Conservation (phyloP, 805 yeast species). For the Pichia sporocuriosa region DNA sequence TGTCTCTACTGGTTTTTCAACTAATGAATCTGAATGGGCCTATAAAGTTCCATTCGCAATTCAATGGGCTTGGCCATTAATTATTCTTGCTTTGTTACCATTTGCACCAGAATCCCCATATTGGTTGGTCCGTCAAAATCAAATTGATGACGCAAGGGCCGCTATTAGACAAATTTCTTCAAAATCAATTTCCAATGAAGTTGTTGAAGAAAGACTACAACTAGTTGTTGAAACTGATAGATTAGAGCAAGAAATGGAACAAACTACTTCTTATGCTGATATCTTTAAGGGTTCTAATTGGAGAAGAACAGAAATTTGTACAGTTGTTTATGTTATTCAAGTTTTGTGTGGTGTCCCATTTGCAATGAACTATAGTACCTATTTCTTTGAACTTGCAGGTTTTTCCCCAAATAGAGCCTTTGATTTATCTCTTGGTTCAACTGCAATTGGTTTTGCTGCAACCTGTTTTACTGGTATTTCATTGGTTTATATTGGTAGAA, state of each 20-base stretch:
- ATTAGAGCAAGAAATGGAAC: constrained; percentile 12
- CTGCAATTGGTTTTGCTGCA: constrained; percentile 28
- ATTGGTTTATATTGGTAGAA: constrained; percentile 33
- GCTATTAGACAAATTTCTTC: constrained; percentile 31
- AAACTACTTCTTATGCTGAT: constrained; percentile 25
- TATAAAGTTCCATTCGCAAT: constrained; percentile 46
- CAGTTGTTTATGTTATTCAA: constrained; percentile 39
- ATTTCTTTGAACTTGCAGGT: constrained; percentile 24
- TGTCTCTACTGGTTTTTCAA: constrained; percentile 31
- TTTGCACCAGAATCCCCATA: constrained; percentile 55
- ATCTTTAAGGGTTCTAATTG: constrained; percentile 42
- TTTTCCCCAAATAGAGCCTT: constrained; percentile 14
- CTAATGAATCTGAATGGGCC: constrained; percentile 12
- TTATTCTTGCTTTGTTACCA: constrained; percentile 29
- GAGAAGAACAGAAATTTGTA: constrained; percentile 44
- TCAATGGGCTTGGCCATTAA: constrained; percentile 56
- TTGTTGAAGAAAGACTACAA: constrained; percentile 9
- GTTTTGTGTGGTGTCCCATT: constrained; percentile 59
- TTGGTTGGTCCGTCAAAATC: constrained; percentile 43
- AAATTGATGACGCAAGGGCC: constrained; percentile 36
- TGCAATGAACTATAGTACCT: constrained; percentile 57
- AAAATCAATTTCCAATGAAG: not conserved
- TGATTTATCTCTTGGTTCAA: constrained; percentile 26
- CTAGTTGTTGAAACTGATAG: constrained; percentile 11
- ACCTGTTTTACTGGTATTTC: constrained; percentile 34